phyloP scores from a whole-genome alignment of 1,284 basidiomycete genomes.

The Microbotryomycetes sp. region DNA sequence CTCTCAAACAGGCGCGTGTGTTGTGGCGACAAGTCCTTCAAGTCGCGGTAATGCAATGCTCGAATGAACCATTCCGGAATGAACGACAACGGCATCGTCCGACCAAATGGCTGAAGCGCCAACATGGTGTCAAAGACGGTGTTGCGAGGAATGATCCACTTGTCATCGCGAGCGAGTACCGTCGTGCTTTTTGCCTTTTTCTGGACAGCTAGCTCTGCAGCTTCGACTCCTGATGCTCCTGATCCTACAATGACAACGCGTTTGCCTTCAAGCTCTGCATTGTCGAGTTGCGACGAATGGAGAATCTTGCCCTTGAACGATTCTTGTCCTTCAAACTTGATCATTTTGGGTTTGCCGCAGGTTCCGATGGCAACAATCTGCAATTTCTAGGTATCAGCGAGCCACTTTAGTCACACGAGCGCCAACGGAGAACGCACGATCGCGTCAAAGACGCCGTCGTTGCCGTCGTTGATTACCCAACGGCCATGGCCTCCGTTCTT shows the following conservation, averaged over 20 bases:
- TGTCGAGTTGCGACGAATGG: slow-evolving; percentile 53
- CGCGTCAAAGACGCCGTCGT: slow-evolving; percentile 48
- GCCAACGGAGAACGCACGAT: neutral
- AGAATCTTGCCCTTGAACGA: slow-evolving; percentile 48
- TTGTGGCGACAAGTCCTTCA: slow-evolving; percentile 48
- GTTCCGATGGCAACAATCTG: slow-evolving; percentile 48
- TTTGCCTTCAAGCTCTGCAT: slow-evolving; percentile 46
- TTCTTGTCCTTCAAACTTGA: slow-evolving; percentile 48
- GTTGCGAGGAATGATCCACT: slow-evolving; percentile 50
- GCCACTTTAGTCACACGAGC: neutral
- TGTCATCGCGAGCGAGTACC: slow-evolving; percentile 48
- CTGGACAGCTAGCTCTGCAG: slow-evolving; percentile 51
- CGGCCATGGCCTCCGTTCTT: slow-evolving; percentile 42
- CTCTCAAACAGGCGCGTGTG: slow-evolving; percentile 48
- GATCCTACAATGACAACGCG: slow-evolving; percentile 52
- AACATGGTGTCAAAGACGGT: slow-evolving; percentile 52
- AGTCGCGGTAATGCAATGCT: slow-evolving; percentile 51
- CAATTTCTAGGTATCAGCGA: neutral
- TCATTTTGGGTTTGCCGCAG: slow-evolving; percentile 51
- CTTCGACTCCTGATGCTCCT: slow-evolving; percentile 56
- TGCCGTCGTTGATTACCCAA: slow-evolving; percentile 50
- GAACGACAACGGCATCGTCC: slow-evolving; percentile 45
- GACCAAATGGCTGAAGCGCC: slow-evolving; percentile 54
- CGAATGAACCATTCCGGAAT: slow-evolving; percentile 51
- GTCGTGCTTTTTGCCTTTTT: slow-evolving; percentile 47